phyloP scores from a whole-genome alignment of 352 stramenopile genomes.

The Globisporangium viniferum region DNA sequence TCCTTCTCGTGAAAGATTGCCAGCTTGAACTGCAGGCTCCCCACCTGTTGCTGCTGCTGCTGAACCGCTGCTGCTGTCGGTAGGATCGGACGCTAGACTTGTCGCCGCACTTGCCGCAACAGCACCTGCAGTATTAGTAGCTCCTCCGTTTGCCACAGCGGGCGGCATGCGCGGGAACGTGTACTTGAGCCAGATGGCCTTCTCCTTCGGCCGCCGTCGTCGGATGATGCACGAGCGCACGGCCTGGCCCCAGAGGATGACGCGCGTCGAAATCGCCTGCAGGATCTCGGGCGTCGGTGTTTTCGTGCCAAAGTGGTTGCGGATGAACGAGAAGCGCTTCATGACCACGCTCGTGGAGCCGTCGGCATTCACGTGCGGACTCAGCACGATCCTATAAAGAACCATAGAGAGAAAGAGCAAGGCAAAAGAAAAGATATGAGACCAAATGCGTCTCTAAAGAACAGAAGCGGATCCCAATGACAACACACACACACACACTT shows the following conservation, averaged over 20 bases:
- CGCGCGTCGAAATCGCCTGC: conserved; percentile 58
- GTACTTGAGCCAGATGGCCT: conserved; percentile 39
- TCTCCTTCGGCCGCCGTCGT: conserved; percentile 26
- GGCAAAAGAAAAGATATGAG: neutral
- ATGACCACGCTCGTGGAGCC: conserved; percentile 48
- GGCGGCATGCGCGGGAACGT: conserved; percentile 25
- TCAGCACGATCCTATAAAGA: conserved; percentile 31
- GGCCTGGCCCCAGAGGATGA: conserved; percentile 65
- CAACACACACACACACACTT: too few species aligned
- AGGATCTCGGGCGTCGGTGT: conserved; percentile 42
- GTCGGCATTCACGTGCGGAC: conserved; percentile 30
- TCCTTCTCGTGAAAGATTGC: too few species aligned
- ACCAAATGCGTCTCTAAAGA: neutral
- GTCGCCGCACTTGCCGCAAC: too few species aligned
- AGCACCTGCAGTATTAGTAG: neutral
- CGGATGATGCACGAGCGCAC: conserved; percentile 50
- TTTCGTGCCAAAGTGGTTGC: conserved; percentile 49
- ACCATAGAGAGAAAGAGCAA: neutral
- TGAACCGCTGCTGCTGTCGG: too few species aligned
- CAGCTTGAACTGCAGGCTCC: too few species aligned
- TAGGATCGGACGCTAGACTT: too few species aligned
- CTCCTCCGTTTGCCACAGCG: neutral
- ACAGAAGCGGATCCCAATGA: neutral
- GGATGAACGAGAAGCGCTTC: conserved; percentile 69
- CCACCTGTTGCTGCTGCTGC: too few species aligned